Evolutionary conservation across 345 rosid species (phyloP).

Genomic region (Barbarea vulgaris): DNA sequence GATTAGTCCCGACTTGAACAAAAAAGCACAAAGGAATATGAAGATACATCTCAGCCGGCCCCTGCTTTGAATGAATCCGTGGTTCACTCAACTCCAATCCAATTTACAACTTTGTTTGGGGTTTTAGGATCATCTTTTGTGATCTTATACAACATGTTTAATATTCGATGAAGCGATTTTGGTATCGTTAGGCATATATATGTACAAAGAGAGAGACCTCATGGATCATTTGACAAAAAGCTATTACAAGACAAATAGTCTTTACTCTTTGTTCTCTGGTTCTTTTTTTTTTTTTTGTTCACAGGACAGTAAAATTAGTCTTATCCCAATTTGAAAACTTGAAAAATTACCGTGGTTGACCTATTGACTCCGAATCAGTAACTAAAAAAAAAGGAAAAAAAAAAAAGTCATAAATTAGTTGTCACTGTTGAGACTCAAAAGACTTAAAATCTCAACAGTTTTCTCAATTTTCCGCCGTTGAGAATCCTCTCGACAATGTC

Average conservation of each 20-base stretch:
- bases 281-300: neutral
- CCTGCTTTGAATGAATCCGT: neutral
- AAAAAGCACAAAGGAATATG: neutral
- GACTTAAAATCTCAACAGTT: neutral
- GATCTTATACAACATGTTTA: constrained; percentile 32
- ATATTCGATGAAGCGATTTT: constrained; percentile 32
- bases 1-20: constrained; percentile 35
- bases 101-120: neutral
- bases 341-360: neutral
- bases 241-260: constrained; percentile 15
- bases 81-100: neutral
- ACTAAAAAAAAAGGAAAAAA: neutral
- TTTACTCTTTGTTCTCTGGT: neutral
- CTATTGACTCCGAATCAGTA: neutral
- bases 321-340: neutral
- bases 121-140: constrained; percentile 18
- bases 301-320: neutral
- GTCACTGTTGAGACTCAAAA: neutral
- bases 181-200: constrained; percentile 25
- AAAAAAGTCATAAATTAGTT: neutral
- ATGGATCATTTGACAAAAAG: constrained; percentile 25
- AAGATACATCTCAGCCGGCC: constrained; percentile 26
- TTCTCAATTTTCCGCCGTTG: neutral
- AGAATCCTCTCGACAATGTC: constrained; percentile 26
- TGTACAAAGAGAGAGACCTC: constrained; percentile 37